Base-by-base conservation (phyloP, 805 yeast species). In the Ascoidea rubescens region DNA sequence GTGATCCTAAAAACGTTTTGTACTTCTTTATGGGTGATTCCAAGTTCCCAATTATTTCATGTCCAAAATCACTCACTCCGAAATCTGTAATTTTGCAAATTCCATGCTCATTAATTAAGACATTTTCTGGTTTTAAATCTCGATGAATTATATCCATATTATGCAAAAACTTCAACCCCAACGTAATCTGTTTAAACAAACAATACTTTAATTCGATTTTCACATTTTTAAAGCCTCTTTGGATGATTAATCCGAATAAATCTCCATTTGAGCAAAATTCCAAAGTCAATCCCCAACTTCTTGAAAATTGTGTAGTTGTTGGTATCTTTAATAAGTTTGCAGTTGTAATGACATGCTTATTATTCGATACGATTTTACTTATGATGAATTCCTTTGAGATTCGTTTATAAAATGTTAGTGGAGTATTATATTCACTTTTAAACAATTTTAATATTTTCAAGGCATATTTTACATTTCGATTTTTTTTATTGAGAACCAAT, bases 221-320 rank as follows among this genome's bases (percentile, higher is more conserved):
- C 1, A 73, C 60, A 45, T 74, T 59, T 59, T 75, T 78, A 87
- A 89, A 84, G 12, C 79, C 81, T 0, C 79, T 70, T 56, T 73
- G 73, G 44, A 72, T 66, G 50, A 83, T 75, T 48, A 78, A 60
- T 52, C 73, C 70, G 59, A 80, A 79, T 48, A 84, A 64, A 63
- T 84, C 93, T 49, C 82, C 82, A 28, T 76, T 78, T 17, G 65
- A 66, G 58, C 87, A 82, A 51, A 66, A 73, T 56, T 82, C 87
- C 73, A 84, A 68, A 3, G 81, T 73, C 62, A 84, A 76, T 2
- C 91, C 93, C 93, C 93, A 85, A 2, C 87, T 83, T 56, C 89
- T 68, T 1, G 77, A 71, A 54, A 82, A 64, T 47, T 65, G 69
- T 5, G 72, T 70, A 28, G 78, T 74, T 1, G 82, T 71, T 52